Percentiles rank a stretch among this genome's conserved stretches.
Evolutionary conservation across 2,329 filamentous ascomycete species (phyloP).

Genomic region (Knoxdaviesia capensis): DNA sequence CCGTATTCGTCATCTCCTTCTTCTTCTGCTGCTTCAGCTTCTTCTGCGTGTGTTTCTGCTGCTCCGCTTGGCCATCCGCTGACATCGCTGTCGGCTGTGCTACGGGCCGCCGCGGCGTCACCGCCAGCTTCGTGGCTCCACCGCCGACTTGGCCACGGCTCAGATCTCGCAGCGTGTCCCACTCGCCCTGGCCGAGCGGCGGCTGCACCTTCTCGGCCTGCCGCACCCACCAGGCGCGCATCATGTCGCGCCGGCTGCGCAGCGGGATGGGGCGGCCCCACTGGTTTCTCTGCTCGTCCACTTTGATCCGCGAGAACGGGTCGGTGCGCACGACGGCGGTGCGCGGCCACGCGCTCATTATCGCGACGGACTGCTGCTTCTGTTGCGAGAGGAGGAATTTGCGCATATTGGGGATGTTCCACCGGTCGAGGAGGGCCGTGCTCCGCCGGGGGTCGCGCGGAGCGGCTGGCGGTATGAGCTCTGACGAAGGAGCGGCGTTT

Average conservation of each 20-base stretch:
- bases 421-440: slow-evolving; percentile 21
- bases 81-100: slow-evolving; percentile 5
- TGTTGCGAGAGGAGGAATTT: slow-evolving; percentile 21
- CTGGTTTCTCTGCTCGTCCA: slow-evolving; percentile 2
- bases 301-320: slow-evolving; percentile 6
- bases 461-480: too few species aligned
- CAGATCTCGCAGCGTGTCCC: slow-evolving; percentile 30
- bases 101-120: slow-evolving; percentile 16
- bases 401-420: slow-evolving; percentile 25
- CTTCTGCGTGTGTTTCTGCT: neutral
- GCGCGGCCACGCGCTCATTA: slow-evolving; percentile 10
- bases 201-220: slow-evolving; percentile 26
- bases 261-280: too few species aligned
- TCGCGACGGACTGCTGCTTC: slow-evolving; percentile 9
- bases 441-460: slow-evolving; percentile 1
- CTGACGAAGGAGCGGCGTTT: too few species aligned
- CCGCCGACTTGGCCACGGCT: slow-evolving; percentile 13
- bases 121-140: slow-evolving; percentile 11
- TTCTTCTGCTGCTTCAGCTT: neutral
- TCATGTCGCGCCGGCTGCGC: too few species aligned
- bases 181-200: slow-evolving; percentile 32
- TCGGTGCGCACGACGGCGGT: slow-evolving; percentile 19
- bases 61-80: neutral
- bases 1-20: neutral
- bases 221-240: slow-evolving; percentile 21